These are phyloP conservation scores for Colletotrichum filicis DNA, from an alignment of 2,329 filamentous ascomycete species.

Conservation along the genomic window DNA sequence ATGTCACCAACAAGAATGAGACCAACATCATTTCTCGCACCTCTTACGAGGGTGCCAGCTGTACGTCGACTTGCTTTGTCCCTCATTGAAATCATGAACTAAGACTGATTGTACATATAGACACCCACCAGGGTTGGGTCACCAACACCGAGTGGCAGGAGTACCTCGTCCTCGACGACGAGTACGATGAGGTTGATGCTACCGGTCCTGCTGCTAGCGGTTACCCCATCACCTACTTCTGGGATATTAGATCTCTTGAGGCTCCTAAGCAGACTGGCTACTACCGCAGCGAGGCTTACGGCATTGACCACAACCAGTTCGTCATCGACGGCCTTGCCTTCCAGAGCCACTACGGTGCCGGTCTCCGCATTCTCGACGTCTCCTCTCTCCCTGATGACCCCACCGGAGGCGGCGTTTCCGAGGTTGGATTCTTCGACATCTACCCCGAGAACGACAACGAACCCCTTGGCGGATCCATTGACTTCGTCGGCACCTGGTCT, in stretches of 20 bases:
- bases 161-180: slow-evolving; percentile 46
- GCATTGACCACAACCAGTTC: slow-evolving; percentile 58
- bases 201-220: slow-evolving; percentile 47
- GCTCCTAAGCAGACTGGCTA: slow-evolving; percentile 52
- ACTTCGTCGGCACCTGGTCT: slow-evolving; percentile 38
- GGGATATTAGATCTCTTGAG: slow-evolving; percentile 55
- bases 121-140: slow-evolving; percentile 66
- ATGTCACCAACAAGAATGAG: slow-evolving; percentile 59
- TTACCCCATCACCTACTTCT: slow-evolving; percentile 59
- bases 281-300: slow-evolving; percentile 47
- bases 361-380: slow-evolving; percentile 50
- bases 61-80: background rate
- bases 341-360: slow-evolving; percentile 57
- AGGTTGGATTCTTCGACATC: slow-evolving; percentile 56
- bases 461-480: slow-evolving; percentile 34
- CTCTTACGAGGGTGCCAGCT: slow-evolving; percentile 59
- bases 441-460: slow-evolving; percentile 48
- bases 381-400: slow-evolving; percentile 44
- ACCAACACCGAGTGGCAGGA: slow-evolving; percentile 55
- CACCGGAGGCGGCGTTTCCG: slow-evolving; percentile 51
- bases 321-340: slow-evolving; percentile 53
- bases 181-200: slow-evolving; percentile 59
- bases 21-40: slow-evolving; percentile 61
- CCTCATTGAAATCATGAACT: background rate
- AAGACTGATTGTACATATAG: slow-evolving; percentile 47